phyloP scores from a whole-genome alignment of 2,329 filamentous ascomycete genomes.

The Apiospora sp. region DNA sequence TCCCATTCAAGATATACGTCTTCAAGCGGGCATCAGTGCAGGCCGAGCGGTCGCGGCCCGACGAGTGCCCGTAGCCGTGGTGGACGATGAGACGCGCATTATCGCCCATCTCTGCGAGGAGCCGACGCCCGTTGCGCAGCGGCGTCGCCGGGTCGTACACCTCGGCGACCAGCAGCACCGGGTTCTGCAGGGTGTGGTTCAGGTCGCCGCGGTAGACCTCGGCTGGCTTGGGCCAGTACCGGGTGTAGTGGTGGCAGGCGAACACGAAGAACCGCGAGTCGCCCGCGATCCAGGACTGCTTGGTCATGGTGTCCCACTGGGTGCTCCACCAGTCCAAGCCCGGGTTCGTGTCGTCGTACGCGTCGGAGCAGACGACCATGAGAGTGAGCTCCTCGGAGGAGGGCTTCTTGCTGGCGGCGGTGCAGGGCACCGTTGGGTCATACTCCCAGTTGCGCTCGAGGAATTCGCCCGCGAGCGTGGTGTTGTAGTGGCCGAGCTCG shows the following conservation, averaged over 20 bases:
- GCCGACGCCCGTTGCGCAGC: constrained; percentile 54
- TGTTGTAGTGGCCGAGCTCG: constrained; percentile 54
- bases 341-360: constrained; percentile 53
- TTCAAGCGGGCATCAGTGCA: constrained; percentile 54
- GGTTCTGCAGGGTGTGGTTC: constrained; percentile 51
- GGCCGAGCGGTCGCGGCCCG: constrained; percentile 49
- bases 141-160: constrained; percentile 60
- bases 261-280: constrained; percentile 55
- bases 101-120: constrained; percentile 53
- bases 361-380: constrained; percentile 56
- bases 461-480: constrained; percentile 49
- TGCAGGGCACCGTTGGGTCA: constrained; percentile 46
- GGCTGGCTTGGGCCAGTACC: constrained; percentile 54
- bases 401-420: constrained; percentile 38
- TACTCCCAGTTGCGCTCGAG: constrained; percentile 53
- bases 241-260: constrained; percentile 54
- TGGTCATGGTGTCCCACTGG: constrained; percentile 57
- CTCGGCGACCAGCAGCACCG: constrained; percentile 57
- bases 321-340: constrained; percentile 54
- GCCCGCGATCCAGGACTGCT: constrained; percentile 54
- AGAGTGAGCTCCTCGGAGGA: constrained; percentile 47
- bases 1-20: constrained; percentile 51
- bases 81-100: constrained; percentile 58
- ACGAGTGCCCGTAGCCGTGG: constrained; percentile 59
- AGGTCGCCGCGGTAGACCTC: constrained; percentile 57